A percentile compares a stretch with the other conserved stretches of the same genome.
Evolutionary conservation across 345 rosid species (phyloP).

Genomic region (Populus pruinosa): DNA sequence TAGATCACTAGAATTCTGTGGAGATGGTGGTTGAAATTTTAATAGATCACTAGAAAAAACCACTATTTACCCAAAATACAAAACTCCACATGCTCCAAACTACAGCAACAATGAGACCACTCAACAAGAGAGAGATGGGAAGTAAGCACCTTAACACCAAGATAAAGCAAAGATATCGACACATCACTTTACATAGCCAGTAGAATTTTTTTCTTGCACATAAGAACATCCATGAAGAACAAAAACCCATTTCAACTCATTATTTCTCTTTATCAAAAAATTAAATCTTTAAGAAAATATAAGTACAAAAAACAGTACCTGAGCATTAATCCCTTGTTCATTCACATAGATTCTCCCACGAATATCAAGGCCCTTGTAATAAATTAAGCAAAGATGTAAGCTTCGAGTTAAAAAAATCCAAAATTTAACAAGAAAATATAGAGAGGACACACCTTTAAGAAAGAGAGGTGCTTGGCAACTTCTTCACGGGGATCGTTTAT

Average conservation of each 20-base stretch:
- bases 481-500: slow-evolving; percentile 54
- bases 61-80: too few relatives aligned
- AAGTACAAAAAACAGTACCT: slow-evolving; percentile 41
- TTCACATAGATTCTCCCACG: slow-evolving; percentile 78
- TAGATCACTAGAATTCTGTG: too few relatives aligned
- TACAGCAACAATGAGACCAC: too few relatives aligned
- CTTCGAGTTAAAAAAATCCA: background rate
- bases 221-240: background rate
- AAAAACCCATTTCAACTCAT: background rate
- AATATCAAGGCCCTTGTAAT: slow-evolving; percentile 55
- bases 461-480: slow-evolving; percentile 59
- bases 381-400: background rate
- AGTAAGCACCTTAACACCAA: too few relatives aligned
- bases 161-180: background rate
- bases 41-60: too few relatives aligned
- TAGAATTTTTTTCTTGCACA: background rate
- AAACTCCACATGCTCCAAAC: too few relatives aligned
- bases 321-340: slow-evolving; percentile 93
- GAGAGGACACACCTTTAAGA: slow-evolving; percentile 46
- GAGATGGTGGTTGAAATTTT: too few relatives aligned
- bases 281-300: background rate
- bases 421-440: background rate
- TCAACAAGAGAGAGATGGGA: too few relatives aligned
- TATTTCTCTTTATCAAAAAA: too few relatives aligned
- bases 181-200: background rate